Base-by-base conservation (phyloP, 192 early-diverging fungal species). In the Spizellomyces sp. region DNA sequence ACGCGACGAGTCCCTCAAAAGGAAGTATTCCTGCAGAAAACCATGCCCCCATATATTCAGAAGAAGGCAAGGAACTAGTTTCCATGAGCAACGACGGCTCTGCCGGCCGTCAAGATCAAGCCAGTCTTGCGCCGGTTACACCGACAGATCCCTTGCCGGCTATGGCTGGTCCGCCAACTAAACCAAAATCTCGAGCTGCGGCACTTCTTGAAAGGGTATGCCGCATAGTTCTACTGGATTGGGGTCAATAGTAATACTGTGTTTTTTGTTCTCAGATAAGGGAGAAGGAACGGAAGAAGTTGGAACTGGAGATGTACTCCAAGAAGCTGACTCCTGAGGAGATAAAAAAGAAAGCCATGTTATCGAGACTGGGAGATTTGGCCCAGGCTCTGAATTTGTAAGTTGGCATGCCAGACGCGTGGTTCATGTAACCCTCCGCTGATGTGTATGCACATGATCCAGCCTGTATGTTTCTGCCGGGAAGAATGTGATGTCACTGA, bases 171-270 rank as follows among this genome's bases (percentile, higher is more conserved):
- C 27, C 50, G 12, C 50, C 50, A 2, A 48, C 68, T 21, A 70
- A 65, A 36, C 63, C 63, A 45, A 76, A 66, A 57, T 67, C 75
- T 19, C 45, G 70, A 41, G 67, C 77, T 14, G 61, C 72, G 1
- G 77, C 73, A 5, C 47, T 79, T 9, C 61, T 79, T 0, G 73
- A 75, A 62, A 48, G 77, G 9, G 76, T 78, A 68, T 46, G 64
- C 14, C 27, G 27, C 27, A 36, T 36, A 2, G 27, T 6, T 17
- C 58, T 7, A 71, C 47, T 36, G 27, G 27, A 36, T 36, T 36
- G 3, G 27, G 27, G 3, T 36, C 27, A 36, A 36, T 36, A 36
- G 0, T 36, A 36, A 36, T 36, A 36, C 27, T 67, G 5, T 65
- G 57, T 41, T 0, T n/a, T 2, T 63, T 27, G 15, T 0, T 17